Percentiles rank a stretch among this genome's conserved stretches.
phyloP scores from a whole-genome alignment of 805 yeast species.

The Ogataea methylovora region DNA sequence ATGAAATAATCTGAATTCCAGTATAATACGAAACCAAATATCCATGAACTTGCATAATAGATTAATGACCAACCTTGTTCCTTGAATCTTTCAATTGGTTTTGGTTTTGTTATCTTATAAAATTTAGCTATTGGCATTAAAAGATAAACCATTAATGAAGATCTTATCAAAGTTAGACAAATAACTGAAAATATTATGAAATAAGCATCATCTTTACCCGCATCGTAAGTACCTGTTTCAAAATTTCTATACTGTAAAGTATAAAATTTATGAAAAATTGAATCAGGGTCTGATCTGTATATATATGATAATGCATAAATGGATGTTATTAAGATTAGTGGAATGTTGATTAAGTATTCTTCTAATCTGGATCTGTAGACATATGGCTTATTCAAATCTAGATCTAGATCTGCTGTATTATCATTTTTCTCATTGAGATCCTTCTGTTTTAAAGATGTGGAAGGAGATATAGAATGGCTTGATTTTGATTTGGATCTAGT shows the following conservation, averaged over 20 bases:
- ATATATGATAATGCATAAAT: constrained; percentile 11
- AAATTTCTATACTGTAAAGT: constrained; percentile 28
- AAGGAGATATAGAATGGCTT: too few species aligned
- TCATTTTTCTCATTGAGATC: too few species aligned
- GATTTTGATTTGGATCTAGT: too few species aligned
- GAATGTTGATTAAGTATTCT: too few species aligned
- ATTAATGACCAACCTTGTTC: constrained; percentile 79
- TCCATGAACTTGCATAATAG: constrained; percentile 51
- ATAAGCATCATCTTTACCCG: constrained; percentile 48
- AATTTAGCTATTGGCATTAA: constrained; percentile 49
- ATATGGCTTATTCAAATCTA: too few species aligned
- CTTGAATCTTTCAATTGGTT: constrained; percentile 61
- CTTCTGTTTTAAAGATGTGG: too few species aligned
- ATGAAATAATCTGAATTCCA: constrained; percentile 50
- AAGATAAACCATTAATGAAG: constrained; percentile 48
- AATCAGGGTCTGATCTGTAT: too few species aligned
- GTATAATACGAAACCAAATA: constrained; percentile 52
- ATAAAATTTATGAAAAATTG: constrained; percentile 28
- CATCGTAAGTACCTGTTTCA: constrained; percentile 35
- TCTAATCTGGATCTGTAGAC: too few species aligned
- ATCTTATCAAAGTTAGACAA: constrained; percentile 49
- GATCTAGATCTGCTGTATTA: too few species aligned
- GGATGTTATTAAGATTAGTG: constrained; percentile 9
- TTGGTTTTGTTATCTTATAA: constrained; percentile 37
- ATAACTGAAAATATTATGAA: constrained; percentile 49